Conservation (phyloP, 768 basidiomycete species). For the Cystofilobasidium capitatum region DNA sequence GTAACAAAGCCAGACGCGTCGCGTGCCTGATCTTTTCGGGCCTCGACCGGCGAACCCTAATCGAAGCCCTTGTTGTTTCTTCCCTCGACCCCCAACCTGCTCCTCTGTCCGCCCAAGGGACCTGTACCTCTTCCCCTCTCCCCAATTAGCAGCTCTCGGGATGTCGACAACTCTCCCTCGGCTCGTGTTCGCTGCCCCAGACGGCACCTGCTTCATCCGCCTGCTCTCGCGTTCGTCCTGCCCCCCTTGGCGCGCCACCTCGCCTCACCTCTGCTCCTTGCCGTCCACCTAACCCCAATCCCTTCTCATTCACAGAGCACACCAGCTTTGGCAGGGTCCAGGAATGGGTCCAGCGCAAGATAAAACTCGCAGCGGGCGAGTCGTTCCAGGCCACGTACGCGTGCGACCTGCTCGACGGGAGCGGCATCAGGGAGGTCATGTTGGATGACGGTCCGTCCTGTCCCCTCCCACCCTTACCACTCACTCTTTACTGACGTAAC, state of each 20-base stretch:
- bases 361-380: background rate
- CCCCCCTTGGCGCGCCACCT: background rate
- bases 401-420: background rate
- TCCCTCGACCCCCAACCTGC: background rate
- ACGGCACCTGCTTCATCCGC: slow-evolving; percentile 3
- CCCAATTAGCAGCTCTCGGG: no score
- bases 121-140: background rate
- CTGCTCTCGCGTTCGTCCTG: background rate
- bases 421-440: background rate
- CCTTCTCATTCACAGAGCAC: background rate
- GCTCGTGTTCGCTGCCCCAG: background rate
- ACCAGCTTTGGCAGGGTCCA: background rate
- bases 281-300: background rate
- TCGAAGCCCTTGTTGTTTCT: background rate
- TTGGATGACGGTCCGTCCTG: background rate
- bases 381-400: background rate
- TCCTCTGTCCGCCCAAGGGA: background rate
- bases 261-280: background rate
- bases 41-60: background rate
- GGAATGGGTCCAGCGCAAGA: background rate
- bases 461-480: no score
- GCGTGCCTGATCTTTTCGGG: no score
- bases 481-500: background rate
- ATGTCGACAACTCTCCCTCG: no score
- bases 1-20: no score